Evolutionary conservation across 164 flowering plant genomes (phyloP).

Genomic region (Tetracentron sinense): DNA sequence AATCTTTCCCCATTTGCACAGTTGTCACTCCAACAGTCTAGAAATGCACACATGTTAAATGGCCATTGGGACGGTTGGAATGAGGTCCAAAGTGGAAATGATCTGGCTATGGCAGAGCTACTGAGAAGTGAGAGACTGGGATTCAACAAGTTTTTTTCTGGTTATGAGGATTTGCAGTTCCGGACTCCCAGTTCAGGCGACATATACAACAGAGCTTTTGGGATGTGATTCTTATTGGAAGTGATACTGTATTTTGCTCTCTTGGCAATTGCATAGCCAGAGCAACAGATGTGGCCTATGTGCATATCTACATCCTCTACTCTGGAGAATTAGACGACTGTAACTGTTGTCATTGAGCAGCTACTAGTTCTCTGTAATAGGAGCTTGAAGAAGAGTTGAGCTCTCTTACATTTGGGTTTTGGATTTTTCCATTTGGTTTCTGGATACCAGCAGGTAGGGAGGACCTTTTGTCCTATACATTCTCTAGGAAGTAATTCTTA

Average conservation of each 20-base stretch:
- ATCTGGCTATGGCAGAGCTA: conserved; percentile 44
- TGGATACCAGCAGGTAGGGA: too few species aligned
- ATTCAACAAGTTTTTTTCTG: conserved; percentile 39
- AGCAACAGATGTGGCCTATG: conserved; percentile 8
- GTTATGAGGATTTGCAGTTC: conserved; percentile 56
- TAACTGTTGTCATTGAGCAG: too few species aligned
- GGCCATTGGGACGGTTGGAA: conserved; percentile 78
- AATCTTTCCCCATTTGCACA: conserved; percentile 51
- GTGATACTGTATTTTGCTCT: background rate
- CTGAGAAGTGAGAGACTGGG: conserved; percentile 66
- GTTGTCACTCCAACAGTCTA: conserved; percentile 50
- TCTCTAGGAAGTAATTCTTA: too few species aligned
- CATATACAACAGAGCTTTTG: conserved; percentile 70
- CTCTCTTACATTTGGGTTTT: too few species aligned
- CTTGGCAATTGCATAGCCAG: background rate
- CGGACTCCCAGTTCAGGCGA: conserved; percentile 58
- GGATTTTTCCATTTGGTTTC: too few species aligned
- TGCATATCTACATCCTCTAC: background rate
- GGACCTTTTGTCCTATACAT: too few species aligned
- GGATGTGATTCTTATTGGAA: conserved; percentile 41
- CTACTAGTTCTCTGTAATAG: too few species aligned
- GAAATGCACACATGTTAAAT: conserved; percentile 49
- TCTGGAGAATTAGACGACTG: too few species aligned
- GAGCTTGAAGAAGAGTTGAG: too few species aligned
- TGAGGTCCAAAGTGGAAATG: conserved; percentile 48